phyloP scores from a whole-genome alignment of 768 basidiomycete genomes.

The Leccinellum albellum region DNA sequence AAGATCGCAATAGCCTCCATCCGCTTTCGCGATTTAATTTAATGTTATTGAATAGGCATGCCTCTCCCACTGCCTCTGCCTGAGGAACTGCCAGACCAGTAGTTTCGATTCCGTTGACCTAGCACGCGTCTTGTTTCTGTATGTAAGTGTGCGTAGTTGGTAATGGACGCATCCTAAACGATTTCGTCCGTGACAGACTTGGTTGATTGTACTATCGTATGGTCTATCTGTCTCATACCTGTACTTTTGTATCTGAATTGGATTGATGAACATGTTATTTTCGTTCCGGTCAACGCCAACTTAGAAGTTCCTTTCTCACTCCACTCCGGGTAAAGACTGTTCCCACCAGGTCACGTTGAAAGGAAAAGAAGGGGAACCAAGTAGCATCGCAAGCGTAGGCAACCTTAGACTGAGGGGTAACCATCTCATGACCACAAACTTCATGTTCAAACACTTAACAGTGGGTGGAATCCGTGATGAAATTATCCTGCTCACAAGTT shows the following conservation, averaged over 20 bases:
- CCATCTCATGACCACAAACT: background rate
- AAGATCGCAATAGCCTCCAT: background rate
- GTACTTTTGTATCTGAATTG: background rate
- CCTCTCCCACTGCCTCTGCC: background rate
- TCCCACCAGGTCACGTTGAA: background rate
- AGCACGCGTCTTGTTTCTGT: background rate
- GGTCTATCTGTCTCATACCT: background rate
- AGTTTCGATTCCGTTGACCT: background rate
- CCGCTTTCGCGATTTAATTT: background rate
- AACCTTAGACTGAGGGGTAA: no score
- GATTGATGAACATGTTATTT: background rate
- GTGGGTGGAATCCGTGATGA: background rate
- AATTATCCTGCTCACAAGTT: background rate
- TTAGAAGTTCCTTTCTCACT: background rate
- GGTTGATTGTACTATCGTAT: background rate
- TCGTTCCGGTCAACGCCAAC: background rate
- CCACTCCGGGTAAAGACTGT: no score
- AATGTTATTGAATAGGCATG: background rate
- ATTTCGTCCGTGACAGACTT: background rate
- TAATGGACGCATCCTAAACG: background rate
- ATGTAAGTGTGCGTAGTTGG: background rate
- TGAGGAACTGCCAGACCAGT: background rate
- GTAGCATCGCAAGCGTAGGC: background rate
- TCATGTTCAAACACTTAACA: background rate
- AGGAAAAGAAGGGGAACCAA: background rate